Evolutionary conservation across 306 rosid genomes (phyloP), one percentile per base, ranked within the genome.

Genomic region (Quercus cerris): DNA sequence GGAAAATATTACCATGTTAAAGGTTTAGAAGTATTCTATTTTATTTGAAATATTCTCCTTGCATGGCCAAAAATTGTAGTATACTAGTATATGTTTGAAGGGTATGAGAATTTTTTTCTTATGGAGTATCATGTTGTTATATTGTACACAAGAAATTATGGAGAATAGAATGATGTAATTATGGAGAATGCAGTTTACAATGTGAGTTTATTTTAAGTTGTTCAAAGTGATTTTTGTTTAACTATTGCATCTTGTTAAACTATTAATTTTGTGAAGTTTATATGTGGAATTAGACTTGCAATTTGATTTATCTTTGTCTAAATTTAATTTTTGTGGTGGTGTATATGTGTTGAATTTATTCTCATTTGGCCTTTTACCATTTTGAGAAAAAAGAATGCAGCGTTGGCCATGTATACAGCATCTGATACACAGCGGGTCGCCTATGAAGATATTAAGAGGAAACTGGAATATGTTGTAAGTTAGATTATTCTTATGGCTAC

Each of bases 381-480:
- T 66, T 33, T 41, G 30, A 35, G 49, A 25, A 61, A 61, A 49
- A 56, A 80, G 84, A 81, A 52, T 14, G 76, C 82, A 10, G 4
- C 66, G 35, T 54, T 23, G 76, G 88, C 82, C n/a, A 64, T 82
- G 44, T 38, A 80, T 28, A 58, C 23, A 68, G 87, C 75, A 35
- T 25, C 77, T 41, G 49, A 75, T 52, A 31, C 84, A 12, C 81
- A 61, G 64, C 69, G 59, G 19, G 86, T 49, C 25, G 86, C 57
- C 6, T 80, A 81, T 70, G 92, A 69, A 74, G 94, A 86, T 18
- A 86, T 93, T 44, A 86, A 49, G 86, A 84, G 89, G 90, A 91
- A 90, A 76, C 89, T 91, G 23, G 95, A 90, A 66, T 86, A 78
- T 77, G 85, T 94, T 73, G 97, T 94, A 83, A 94, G 98, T 87